phyloP scores from a whole-genome alignment of 1,139 yeast species.

The Protomyces gravidus region DNA sequence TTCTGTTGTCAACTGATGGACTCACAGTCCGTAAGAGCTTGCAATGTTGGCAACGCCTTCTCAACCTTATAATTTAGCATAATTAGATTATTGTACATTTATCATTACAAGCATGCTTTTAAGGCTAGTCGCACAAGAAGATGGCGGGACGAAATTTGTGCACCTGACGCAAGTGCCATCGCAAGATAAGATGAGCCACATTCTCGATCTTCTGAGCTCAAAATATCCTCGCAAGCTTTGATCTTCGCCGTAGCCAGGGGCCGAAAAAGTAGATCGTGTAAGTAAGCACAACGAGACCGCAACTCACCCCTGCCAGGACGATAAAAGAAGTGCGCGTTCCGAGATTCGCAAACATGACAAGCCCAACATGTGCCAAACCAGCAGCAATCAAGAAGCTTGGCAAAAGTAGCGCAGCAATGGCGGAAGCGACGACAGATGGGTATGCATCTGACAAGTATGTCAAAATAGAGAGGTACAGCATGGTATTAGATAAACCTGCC shows the following conservation, averaged over 20 bases:
- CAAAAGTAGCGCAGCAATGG: conserved; percentile 51
- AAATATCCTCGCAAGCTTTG: conserved; percentile 21
- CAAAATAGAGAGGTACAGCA: conserved; percentile 45
- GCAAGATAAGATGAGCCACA: no score
- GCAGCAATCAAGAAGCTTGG: conserved; percentile 29
- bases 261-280: conserved; percentile 30
- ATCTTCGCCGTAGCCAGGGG: conserved; percentile 13
- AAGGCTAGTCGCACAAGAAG: no score
- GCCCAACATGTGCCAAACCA: conserved; percentile 28
- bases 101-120: no score
- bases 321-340: conserved; percentile 28
- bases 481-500: conserved; percentile 32
- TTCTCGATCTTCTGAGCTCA: no score
- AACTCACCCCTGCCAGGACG: conserved; percentile 16
- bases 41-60: no score
- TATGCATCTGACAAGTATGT: conserved; percentile 55
- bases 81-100: neutral
- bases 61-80: neutral
- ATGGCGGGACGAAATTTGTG: no score
- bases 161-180: no score
- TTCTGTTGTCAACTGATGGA: neutral
- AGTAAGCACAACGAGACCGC: conserved; percentile 19
- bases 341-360: conserved; percentile 28
- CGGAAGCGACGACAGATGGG: conserved; percentile 57
- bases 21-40: no score